These are phyloP conservation scores for Plasmodium yoelii DNA, from an alignment of 169 alveolate species.

Conservation along the genomic window DNA sequence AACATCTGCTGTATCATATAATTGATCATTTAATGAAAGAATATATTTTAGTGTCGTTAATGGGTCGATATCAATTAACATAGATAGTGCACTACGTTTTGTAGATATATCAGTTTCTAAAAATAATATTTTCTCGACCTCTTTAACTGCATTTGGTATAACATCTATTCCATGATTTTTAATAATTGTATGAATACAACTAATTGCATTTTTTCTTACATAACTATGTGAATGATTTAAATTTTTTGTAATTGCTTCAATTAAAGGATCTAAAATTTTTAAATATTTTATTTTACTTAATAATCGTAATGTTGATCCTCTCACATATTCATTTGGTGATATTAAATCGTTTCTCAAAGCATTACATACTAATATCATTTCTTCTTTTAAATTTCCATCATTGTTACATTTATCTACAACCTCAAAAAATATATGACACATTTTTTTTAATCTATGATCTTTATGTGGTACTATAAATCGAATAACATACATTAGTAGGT, in stretches of 20 bases:
- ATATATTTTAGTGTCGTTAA: constrained; percentile 91
- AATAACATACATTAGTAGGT: constrained; percentile 87
- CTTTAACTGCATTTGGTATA: constrained; percentile 87
- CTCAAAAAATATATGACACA: constrained; percentile 95
- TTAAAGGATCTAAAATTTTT: constrained; percentile 93
- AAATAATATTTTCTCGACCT: constrained; percentile 86
- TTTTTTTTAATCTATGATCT: constrained; percentile 91
- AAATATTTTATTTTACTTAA: constrained; percentile 92
- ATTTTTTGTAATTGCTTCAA: constrained; percentile 93
- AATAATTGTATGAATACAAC: constrained; percentile 92
- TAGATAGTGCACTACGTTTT: constrained; percentile 92
- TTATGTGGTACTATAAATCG: constrained; percentile 87
- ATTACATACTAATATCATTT: constrained; percentile 96
- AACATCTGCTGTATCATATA: constrained; percentile 87
- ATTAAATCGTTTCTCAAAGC: constrained; percentile 95
- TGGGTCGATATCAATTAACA: constrained; percentile 90
- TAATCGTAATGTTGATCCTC: constrained; percentile 96
- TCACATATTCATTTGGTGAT: constrained; percentile 96
- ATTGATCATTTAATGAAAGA: constrained; percentile 80
- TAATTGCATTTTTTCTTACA: constrained; percentile 95
- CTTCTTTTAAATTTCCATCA: constrained; percentile 97
- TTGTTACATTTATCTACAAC: constrained; percentile 93
- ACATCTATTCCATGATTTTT: constrained; percentile 93
- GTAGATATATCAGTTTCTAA: constrained; percentile 93
- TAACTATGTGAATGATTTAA: constrained; percentile 93